Base-by-base conservation (phyloP, 768 basidiomycete genomes). In the Leucocoprinus birnbaumii region DNA sequence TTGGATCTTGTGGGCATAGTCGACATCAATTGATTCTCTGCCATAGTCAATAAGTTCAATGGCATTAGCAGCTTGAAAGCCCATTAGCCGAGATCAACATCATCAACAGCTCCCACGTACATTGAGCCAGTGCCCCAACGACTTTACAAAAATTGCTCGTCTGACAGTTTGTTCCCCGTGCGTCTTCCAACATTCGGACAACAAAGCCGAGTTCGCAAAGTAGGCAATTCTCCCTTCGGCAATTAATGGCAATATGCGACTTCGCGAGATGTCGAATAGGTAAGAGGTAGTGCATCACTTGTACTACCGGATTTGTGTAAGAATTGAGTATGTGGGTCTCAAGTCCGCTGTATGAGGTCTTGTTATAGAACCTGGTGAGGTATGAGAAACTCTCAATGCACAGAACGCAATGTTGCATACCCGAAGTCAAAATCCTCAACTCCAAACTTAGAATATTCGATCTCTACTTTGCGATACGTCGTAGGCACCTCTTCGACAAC, bases 341-440 rank as follows among this genome's bases (percentile, higher is more conserved):
- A 44, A 99, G 77, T 4, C 97, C 97, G 52, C 93, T 95, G 63
- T 82, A 93, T 18, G 80, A 67, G 0, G 97, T 98, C 65, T 85
- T 86, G 69, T 99, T 99, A 73, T 94, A 98, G 68, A 92, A 98
- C 2, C 94, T 95, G 34, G 27, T 51, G 50, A 46, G 55, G 18
- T 48, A 37, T 54, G 41, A 40, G 13, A 22, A 3, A 43, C 10
- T 42, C n/a, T 7, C 8, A 16, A 31, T 16, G 40, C 31, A 18
- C 25, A 3, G 16, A 6, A 38, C 16, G 16, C 9, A 48, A n/a
- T 25, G 45, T 38, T 31, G 67, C 80, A 53, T 66, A 93, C 94
- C 82, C 96, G 64, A 99, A 99, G 70, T 99, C 97, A 64, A 99
- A 99, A 69, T 99, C 96, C 66, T 98, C 96, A 16, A 98, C 92